phyloP scores from a whole-genome alignment of 495 filamentous ascomycete species.

The Aspergillus coremiiformis region DNA sequence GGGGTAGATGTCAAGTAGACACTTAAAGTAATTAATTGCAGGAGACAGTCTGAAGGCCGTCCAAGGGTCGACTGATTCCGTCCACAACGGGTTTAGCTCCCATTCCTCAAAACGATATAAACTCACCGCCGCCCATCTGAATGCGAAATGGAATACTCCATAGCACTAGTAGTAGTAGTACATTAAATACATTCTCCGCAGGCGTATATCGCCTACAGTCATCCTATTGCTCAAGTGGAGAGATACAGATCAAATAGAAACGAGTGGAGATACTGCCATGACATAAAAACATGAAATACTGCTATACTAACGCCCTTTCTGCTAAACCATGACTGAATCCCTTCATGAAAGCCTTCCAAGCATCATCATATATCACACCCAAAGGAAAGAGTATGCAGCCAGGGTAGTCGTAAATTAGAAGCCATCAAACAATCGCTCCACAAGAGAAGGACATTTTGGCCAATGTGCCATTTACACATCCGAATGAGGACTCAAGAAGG shows the following conservation, averaged over 20 bases:
- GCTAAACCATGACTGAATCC: slow-evolving; percentile 1
- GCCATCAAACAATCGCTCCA: not conserved
- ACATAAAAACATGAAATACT: not conserved
- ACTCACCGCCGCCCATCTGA: not conserved
- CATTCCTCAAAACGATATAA: not conserved
- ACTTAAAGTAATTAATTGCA: not conserved
- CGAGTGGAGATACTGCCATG: not conserved
- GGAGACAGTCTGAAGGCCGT: not conserved
- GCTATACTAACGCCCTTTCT: slow-evolving; percentile 3
- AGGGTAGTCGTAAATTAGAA: slow-evolving; percentile 6
- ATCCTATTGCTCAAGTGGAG: not conserved
- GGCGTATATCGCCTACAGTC: too few species aligned
- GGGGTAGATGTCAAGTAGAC: not conserved
- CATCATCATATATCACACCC: slow-evolving; percentile 1
- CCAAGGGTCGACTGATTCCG: not conserved
- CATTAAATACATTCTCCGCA: too few species aligned
- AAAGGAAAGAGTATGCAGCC: slow-evolving; percentile 3
- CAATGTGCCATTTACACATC: slow-evolving; percentile 1
- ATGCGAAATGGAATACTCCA: too few species aligned
- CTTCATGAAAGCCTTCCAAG: slow-evolving; percentile 4
- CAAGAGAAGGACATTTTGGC: not conserved
- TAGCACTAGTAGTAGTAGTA: too few species aligned
- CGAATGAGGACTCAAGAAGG: slow-evolving; percentile 17
- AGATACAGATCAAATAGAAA: not conserved
- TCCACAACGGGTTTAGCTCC: not conserved